Base-by-base conservation (phyloP, 164 flowering plant species). In the Echeveria elegans region DNA sequence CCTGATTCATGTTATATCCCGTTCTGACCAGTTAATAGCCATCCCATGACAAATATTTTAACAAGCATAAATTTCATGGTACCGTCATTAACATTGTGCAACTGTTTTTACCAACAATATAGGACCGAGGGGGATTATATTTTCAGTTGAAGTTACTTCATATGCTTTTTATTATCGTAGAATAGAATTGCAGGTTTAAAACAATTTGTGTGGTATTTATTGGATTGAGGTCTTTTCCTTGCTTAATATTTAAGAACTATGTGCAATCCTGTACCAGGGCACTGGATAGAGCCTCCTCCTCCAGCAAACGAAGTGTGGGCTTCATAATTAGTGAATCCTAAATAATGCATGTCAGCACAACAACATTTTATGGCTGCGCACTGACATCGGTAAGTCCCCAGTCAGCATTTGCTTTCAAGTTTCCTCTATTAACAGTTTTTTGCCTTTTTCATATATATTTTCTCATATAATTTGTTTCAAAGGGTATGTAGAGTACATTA, bases 201-300 rank as follows among this genome's bases (percentile, higher is more conserved):
- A n/a, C 6, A 37, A 24, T 11, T 1, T 21, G 12, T 19, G 28
- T 0, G 24, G 52, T 1, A 23, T 15, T 10, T 30, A n/a, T n/a
- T n/a, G 4, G 12, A 32, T 16, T 18, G 16, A 52, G 38, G n/a
- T 21, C 24, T 36, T 11, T 34, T 36, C 21, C 11, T 50, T 32
- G 21, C 41, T 50, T 30, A 32, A n/a, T 19, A 4, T 30, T 9
- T 50, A 63, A 10, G 40, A 31, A 59, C 58, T 56, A 38, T 30
- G 19, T 82, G 82, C 90, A 94, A 96, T 80, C 92, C 92, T 19
- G 83, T 94, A 64, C 96, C 97, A 19, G 96, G 94, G 24, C 96
- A 94, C 72, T 89, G 96, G 96, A 84, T 94, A 80, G 89, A 82
- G 68, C 93, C 96, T 24, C 86, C 99, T 36, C 88, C 87, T 40